These are phyloP conservation scores for Claviceps fusiformis DNA, from an alignment of 2,329 filamentous ascomycete genomes.

Conservation along the genomic window DNA sequence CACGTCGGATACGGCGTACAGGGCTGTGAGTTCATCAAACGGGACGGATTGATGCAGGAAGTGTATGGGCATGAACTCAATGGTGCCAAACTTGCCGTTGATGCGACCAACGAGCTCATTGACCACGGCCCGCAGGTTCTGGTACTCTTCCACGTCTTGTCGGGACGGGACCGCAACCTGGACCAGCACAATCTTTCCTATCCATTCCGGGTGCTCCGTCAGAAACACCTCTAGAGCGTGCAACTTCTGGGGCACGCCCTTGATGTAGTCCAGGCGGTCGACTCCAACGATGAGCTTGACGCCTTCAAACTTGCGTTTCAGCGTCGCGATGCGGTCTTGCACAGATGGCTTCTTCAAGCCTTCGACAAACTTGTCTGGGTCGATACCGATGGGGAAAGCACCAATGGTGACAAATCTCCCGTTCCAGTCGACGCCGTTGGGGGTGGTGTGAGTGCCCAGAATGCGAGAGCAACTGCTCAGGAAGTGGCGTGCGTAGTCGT, in stretches of 20 bases:
- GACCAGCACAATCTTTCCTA: constrained; percentile 90
- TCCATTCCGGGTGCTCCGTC: constrained; percentile 94
- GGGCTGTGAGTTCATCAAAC: constrained; percentile 86
- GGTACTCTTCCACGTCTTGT: constrained; percentile 95
- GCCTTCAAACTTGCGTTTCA: constrained; percentile 85
- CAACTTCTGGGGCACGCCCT: constrained; percentile 93
- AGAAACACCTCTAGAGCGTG: constrained; percentile 95
- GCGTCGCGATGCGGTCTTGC: constrained; percentile 69
- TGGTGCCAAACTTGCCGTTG: constrained; percentile 91
- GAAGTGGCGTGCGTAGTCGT: constrained; percentile 97
- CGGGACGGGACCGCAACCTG: constrained; percentile 91
- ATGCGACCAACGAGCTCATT: constrained; percentile 95
- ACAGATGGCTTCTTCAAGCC: constrained; percentile 76
- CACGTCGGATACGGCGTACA: constrained; percentile 85
- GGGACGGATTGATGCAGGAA: constrained; percentile 94
- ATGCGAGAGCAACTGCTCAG: constrained; percentile 93
- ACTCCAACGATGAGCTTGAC: constrained; percentile 96
- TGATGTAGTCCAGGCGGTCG: constrained; percentile 96
- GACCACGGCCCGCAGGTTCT: constrained; percentile 86
- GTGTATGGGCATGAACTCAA: constrained; percentile 98
- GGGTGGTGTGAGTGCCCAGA: constrained; percentile 65
- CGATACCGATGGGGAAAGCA: constrained; percentile 95
- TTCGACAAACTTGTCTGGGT: constrained; percentile 90
- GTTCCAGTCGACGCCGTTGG: constrained; percentile 84
- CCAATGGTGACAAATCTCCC: constrained; percentile 82